Conservation (phyloP, 257 asterid species). For the Scutellaria galericulata region DNA sequence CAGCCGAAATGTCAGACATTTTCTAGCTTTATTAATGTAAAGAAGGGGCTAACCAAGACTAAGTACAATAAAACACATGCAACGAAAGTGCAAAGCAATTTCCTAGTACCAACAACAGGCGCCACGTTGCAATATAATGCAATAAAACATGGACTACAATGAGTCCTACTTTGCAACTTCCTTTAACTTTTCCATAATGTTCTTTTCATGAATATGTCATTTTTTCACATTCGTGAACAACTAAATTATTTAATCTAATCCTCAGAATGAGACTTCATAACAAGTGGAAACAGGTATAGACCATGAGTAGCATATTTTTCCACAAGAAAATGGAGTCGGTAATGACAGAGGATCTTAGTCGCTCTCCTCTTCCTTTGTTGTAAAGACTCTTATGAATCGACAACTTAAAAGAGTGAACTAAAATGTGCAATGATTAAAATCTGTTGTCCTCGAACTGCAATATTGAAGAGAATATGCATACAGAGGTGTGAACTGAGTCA, state of each 20-base stretch:
- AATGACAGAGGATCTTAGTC: neutral
- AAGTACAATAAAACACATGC: neutral
- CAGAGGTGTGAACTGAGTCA: conserved; percentile 16
- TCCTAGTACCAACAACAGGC: conserved; percentile 6
- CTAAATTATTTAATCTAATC: neutral
- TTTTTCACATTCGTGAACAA: conserved; percentile 9
- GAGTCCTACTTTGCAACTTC: conserved; percentile 37
- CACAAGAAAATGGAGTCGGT: neutral
- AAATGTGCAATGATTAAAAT: neutral
- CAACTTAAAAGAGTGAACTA: neutral
- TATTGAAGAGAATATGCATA: neutral
- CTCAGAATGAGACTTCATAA: neutral
- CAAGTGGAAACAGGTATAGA: conserved; percentile 1
- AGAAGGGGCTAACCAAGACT: neutral
- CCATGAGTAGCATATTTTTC: neutral
- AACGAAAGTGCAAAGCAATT: conserved; percentile 42
- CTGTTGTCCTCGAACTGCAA: neutral
- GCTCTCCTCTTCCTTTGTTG: conserved; percentile 1
- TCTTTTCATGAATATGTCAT: conserved; percentile 23
- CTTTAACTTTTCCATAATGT: neutral
- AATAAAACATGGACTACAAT: neutral
- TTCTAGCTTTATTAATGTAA: no score
- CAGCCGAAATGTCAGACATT: no score
- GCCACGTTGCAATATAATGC: neutral
- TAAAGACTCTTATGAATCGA: neutral